A percentile compares a stretch with the other conserved stretches of the same genome.
phyloP scores from a whole-genome alignment of 768 basidiomycete genomes.

The Cystofilobasidium macerans region DNA sequence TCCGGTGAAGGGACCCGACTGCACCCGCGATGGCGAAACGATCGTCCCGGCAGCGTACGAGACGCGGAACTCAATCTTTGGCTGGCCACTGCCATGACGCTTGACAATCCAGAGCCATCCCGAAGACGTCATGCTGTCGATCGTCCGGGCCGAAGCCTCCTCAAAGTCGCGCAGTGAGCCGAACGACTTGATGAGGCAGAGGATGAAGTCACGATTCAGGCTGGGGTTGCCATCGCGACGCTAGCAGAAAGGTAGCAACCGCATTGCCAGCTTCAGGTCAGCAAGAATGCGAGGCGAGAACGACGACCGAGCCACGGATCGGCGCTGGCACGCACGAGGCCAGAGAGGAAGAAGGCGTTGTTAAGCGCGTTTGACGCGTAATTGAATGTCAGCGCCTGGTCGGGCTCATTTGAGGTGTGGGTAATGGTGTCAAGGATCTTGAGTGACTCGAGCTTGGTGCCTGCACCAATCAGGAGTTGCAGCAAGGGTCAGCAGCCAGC shows the following conservation, averaged over 20 bases:
- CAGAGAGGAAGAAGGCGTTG: slow-evolving; percentile 85
- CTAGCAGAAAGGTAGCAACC: background rate
- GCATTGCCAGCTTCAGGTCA: background rate
- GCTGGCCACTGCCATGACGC: background rate
- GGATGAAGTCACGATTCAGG: background rate
- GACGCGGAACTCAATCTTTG: background rate
- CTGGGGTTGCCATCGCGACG: background rate
- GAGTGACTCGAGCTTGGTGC: slow-evolving; percentile 48
- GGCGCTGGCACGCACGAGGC: slow-evolving; percentile 59
- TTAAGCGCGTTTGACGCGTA: slow-evolving; percentile 87
- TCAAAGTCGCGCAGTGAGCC: background rate
- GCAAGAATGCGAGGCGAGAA: no score
- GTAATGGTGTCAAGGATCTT: slow-evolving; percentile 64
- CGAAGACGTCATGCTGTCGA: slow-evolving; percentile 14
- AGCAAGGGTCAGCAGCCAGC: background rate
- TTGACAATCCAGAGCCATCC: slow-evolving; percentile 26
- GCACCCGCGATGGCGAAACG: background rate
- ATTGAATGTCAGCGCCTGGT: slow-evolving; percentile 64
- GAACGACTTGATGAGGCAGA: slow-evolving; percentile 9
- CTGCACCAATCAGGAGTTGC: slow-evolving; percentile 37
- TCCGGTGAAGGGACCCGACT: background rate
- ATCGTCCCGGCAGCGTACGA: slow-evolving; percentile 16
- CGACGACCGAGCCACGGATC: no score
- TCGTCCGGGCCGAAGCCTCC: background rate
- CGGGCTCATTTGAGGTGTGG: slow-evolving; percentile 50